Conservation (phyloP, 2,329 filamentous ascomycete genomes). For the Epichloe typhina region DNA sequence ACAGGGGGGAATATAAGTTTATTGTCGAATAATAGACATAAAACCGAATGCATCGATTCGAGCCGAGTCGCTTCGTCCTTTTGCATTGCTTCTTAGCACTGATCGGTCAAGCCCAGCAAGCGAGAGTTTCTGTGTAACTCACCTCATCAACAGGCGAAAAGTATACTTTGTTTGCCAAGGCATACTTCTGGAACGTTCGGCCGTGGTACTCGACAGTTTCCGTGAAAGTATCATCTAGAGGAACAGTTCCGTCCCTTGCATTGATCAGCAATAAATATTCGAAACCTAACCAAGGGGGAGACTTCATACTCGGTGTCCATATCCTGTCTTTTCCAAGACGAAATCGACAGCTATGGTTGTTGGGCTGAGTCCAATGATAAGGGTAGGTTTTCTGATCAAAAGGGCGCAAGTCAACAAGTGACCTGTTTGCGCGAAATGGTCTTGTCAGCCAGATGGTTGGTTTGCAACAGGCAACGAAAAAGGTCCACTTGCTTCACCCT, state of each 20-base stretch:
- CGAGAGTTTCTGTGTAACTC: slow-evolving; percentile 12
- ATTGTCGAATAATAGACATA: slow-evolving; percentile 51
- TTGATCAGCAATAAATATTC: background rate
- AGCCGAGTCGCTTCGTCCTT: slow-evolving; percentile 58
- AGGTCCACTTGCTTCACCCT: no score
- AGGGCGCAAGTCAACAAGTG: background rate
- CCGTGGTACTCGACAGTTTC: slow-evolving; percentile 48
- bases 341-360: background rate
- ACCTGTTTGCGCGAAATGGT: background rate
- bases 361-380: background rate
- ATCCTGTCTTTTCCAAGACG: background rate
- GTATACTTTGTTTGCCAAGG: slow-evolving; percentile 50
- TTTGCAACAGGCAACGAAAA: background rate
- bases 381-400: background rate
- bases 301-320: slow-evolving; percentile 22
- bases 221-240: slow-evolving; percentile 44
- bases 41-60: slow-evolving; percentile 47
- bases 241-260: slow-evolving; percentile 33
- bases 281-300: slow-evolving; percentile 1
- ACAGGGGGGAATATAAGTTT: slow-evolving; percentile 59
- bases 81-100: slow-evolving; percentile 1
- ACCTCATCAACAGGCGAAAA: slow-evolving; percentile 64
- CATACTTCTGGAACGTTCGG: slow-evolving; percentile 54
- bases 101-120: background rate
- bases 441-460: background rate